Percentiles rank a stretch among this genome's conserved stretches.
phyloP scores from a whole-genome alignment of 305 asterid genomes.

The Ilex paraguariensis region DNA sequence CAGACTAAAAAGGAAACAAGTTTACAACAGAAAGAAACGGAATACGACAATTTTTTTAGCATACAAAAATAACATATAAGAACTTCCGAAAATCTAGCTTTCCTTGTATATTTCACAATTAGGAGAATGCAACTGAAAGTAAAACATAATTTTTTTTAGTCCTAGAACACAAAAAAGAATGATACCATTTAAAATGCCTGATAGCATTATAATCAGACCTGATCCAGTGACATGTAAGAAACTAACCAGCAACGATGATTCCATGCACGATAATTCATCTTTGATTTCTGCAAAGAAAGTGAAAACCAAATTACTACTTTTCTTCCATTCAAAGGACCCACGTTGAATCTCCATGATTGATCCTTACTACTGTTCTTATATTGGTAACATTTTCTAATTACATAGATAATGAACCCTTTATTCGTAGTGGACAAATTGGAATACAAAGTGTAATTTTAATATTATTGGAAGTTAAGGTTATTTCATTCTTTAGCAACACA shows the following conservation, averaged over 20 bases:
- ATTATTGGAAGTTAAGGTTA: too few relatives aligned
- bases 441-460: too few relatives aligned
- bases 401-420: too few relatives aligned
- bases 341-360: background rate
- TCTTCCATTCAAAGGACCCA: background rate
- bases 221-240: constrained; percentile 66
- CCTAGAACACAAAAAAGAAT: too few relatives aligned
- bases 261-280: constrained; percentile 99
- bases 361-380: too few relatives aligned
- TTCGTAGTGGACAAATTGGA: too few relatives aligned
- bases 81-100: background rate
- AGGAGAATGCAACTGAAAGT: constrained; percentile 15
- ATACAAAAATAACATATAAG: too few relatives aligned
- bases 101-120: constrained; percentile 3
- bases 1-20: too few relatives aligned
- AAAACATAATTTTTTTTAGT: background rate
- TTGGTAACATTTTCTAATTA: too few relatives aligned
- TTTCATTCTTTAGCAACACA: too few relatives aligned
- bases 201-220: constrained; percentile 37
- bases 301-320: constrained; percentile 10
- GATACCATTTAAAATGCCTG: background rate
- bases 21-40: too few relatives aligned
- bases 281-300: constrained; percentile 55
- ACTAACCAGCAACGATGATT: constrained; percentile 93
- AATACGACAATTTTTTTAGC: too few relatives aligned